Base-by-base conservation (phyloP, 2,329 filamentous ascomycete species). In the Monosporascus ibericus region DNA sequence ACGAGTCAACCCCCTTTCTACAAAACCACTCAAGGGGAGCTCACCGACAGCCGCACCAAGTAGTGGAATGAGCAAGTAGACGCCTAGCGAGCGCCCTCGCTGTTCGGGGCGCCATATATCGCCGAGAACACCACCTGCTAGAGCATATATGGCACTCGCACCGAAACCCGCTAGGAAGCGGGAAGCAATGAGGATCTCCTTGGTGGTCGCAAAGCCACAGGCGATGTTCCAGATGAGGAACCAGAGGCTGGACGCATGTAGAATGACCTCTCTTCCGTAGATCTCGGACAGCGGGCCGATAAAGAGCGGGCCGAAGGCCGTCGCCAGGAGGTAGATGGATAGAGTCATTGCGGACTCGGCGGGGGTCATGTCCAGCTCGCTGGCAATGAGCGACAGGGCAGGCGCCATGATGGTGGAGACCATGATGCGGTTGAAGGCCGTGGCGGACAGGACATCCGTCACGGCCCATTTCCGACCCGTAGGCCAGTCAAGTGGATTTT, bases 331-430 rank as follows among this genome's bases (percentile, higher is more conserved):
- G 52, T 73, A 77, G 3, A 75, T 72, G 2, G 72, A 76, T 20
- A 77, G 55, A 0, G 72, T 61, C 63, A 85, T 71, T 40, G 73
- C 72, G 3, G 81, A 68, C 57, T 79, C 70, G 38, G 67, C 65
- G 6, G 70, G 63, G 6, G 60, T 73, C 62, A 85, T 82, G 42
- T 75, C 44, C 14, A 85, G 67, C 39, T 84, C 78, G 1, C 62
- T 60, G 5, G 75, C 72, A 44, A 86, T 78, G 1, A 70, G 60
- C 1, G 69, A 57, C 25, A 86, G 58, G 0, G 75, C 75, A 0
- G 76, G 76, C 0, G 77, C 76, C 66, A 79, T 75, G 60, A 80
- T 78, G 0, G 76, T 77, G 3, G 75, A 77, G 0, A 77, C 73
- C 56, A 80, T 70, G 53, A 79, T 77, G 9, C 74, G 73, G 44